phyloP scores from a whole-genome alignment of 805 yeast genomes.

The Clavispora phyllophila region DNA sequence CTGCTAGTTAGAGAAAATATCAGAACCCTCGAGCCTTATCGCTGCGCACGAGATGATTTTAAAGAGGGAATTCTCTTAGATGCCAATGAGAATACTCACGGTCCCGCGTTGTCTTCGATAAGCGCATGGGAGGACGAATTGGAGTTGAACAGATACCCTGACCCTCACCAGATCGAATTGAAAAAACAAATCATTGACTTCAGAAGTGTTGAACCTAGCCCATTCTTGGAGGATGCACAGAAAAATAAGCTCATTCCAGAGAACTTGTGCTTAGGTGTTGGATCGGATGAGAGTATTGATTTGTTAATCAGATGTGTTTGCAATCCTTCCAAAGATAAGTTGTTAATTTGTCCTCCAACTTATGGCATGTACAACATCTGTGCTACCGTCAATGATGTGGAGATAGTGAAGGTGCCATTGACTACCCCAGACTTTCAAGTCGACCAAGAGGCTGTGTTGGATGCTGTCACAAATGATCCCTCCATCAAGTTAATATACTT shows the following conservation, averaged over 20 bases:
- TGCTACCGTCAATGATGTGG: constrained; percentile 86
- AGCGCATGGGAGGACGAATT: constrained; percentile 41
- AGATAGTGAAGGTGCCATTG: constrained; percentile 68
- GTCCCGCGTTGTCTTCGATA: constrained; percentile 60
- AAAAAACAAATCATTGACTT: constrained; percentile 67
- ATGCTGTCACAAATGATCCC: constrained; percentile 49
- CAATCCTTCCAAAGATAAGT: constrained; percentile 74
- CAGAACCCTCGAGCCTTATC: constrained; percentile 75
- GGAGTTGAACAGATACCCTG: constrained; percentile 89
- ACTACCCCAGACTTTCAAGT: constrained; percentile 47
- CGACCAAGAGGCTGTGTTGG: constrained; percentile 50
- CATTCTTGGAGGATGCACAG: constrained; percentile 7
- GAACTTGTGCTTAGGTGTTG: constrained; percentile 90
- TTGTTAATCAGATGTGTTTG: constrained; percentile 80
- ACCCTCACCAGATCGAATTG: constrained; percentile 83
- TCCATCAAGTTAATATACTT: constrained; percentile 70
- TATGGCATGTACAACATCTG: constrained; percentile 96
- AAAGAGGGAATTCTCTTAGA: constrained; percentile 83
- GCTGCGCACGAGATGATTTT: constrained; percentile 96
- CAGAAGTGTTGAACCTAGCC: constrained; percentile 52
- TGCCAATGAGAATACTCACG: constrained; percentile 95
- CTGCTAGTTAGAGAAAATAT: constrained; percentile 82
- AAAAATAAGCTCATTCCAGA: constrained; percentile 41
- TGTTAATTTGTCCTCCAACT: constrained; percentile 89
- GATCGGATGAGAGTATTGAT: constrained; percentile 95